Conservation (phyloP, 495 filamentous ascomycete species). For the Penicillium goetzii region DNA sequence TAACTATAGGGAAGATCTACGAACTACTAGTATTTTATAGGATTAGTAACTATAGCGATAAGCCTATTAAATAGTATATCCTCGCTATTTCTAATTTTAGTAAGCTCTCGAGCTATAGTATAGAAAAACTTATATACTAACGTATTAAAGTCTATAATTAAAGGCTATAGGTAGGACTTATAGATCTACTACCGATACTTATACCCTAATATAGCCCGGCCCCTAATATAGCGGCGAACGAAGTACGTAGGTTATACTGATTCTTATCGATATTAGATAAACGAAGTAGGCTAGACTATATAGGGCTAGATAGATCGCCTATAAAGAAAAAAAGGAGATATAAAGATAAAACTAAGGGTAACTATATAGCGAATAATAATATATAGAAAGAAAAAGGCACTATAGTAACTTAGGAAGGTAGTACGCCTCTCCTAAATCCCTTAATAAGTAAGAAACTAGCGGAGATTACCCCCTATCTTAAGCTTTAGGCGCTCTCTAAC, state of each 20-base stretch:
- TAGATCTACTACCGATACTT: not conserved
- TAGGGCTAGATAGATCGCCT: not conserved
- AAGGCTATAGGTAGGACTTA: not conserved
- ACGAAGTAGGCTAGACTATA: not conserved
- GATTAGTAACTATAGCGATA: not conserved
- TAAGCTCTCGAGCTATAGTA: not conserved
- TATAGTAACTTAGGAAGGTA: not conserved
- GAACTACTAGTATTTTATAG: not conserved
- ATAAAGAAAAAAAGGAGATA: not conserved
- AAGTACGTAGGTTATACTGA: not conserved
- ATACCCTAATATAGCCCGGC: not conserved
- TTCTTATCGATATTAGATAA: not conserved
- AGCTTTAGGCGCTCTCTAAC: not conserved
- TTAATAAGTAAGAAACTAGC: not conserved
- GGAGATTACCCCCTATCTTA: not conserved
- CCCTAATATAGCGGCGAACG: not conserved
- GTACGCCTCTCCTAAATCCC: not conserved
- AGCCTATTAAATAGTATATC: not conserved
- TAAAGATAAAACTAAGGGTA: not conserved
- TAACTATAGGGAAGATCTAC: not conserved
- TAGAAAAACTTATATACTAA: not conserved
- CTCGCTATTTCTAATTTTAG: not conserved
- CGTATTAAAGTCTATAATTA: not conserved
- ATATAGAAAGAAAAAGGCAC: not conserved
- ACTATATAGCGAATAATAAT: not conserved